Conservation (phyloP, 257 asterid genomes). For the Oldenlandia corymbosa region DNA sequence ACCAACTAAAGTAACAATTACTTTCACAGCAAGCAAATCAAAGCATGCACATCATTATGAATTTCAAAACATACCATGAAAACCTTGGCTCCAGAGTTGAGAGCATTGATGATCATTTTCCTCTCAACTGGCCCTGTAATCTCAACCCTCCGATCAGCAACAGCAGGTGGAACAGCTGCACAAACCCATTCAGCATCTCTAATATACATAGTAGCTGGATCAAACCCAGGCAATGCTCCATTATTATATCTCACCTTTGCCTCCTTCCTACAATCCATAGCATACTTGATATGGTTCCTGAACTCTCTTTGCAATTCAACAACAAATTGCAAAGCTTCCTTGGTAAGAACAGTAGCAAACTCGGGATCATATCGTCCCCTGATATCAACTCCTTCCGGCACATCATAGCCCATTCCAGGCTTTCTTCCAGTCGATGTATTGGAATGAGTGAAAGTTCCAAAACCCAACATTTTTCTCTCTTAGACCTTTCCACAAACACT, state of each 20-base stretch:
- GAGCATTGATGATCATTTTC: constrained; percentile 95
- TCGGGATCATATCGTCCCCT: constrained; percentile 78
- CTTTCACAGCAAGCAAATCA: not conserved
- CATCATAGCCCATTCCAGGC: constrained; percentile 47
- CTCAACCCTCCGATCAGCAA: constrained; percentile 92
- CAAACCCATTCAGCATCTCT: constrained; percentile 77
- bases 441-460: constrained; percentile 36
- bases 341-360: constrained; percentile 45
- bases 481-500: not conserved
- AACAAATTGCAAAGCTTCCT: constrained; percentile 71
- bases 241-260: constrained; percentile 56
- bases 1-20: too few relatives aligned
- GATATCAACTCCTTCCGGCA: constrained; percentile 73
- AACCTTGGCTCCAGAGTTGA: constrained; percentile 93
- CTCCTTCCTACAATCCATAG: constrained; percentile 73
- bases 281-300: constrained; percentile 55
- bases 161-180: constrained; percentile 57
- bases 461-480: constrained; percentile 50
- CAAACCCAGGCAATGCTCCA: constrained; percentile 70
- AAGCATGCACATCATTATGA: not conserved
- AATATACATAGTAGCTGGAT: constrained; percentile 62
- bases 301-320: constrained; percentile 70
- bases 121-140: constrained; percentile 96
- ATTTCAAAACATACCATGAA: constrained; percentile 58
- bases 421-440: constrained; percentile 26